Evolutionary conservation across 1,139 yeast genomes (phyloP).

Genomic region (Lodderomyces oxycetoniae): DNA sequence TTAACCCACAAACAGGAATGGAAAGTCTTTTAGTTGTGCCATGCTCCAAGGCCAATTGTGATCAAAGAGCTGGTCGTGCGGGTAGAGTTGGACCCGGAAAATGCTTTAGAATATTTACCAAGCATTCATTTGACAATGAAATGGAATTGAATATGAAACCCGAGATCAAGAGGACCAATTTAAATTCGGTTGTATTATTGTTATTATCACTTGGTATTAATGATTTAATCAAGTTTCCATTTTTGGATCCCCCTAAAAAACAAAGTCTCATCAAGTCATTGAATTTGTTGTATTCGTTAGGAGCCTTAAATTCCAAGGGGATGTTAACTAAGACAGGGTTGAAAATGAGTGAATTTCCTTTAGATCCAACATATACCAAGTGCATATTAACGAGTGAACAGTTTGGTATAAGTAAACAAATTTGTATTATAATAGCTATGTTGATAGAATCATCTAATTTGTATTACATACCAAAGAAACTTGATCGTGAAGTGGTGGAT

Average conservation of each 20-base stretch:
- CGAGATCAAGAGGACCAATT: conserved; percentile 79
- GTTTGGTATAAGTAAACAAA: conserved; percentile 57
- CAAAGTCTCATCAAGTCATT: conserved; percentile 71
- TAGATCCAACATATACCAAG: conserved; percentile 85
- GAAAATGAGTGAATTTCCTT: conserved; percentile 88
- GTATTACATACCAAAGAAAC: conserved; percentile 68
- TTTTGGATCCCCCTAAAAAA: conserved; percentile 79
- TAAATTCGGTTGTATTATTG: conserved; percentile 69
- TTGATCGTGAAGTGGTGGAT: conserved; percentile 58
- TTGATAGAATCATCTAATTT: conserved; percentile 74
- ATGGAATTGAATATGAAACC: conserved; percentile 78
- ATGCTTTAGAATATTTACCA: conserved; percentile 84
- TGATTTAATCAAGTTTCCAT: conserved; percentile 78
- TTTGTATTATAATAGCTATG: conserved; percentile 72
- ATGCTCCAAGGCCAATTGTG: conserved; percentile 91
- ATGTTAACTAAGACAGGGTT: conserved; percentile 74
- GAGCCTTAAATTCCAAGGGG: conserved; percentile 82
- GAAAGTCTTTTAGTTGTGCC: conserved; percentile 82
- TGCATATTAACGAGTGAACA: conserved; percentile 60
- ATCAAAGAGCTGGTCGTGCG: conserved; percentile 95
- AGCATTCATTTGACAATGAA: conserved; percentile 78
- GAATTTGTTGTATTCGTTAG: conserved; percentile 76
- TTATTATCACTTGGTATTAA: conserved; percentile 77
- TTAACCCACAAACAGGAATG: conserved; percentile 82
- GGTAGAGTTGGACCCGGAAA: conserved; percentile 97